Evolutionary conservation across 805 yeast genomes (phyloP).

Genomic region (Candida nemodendra): DNA sequence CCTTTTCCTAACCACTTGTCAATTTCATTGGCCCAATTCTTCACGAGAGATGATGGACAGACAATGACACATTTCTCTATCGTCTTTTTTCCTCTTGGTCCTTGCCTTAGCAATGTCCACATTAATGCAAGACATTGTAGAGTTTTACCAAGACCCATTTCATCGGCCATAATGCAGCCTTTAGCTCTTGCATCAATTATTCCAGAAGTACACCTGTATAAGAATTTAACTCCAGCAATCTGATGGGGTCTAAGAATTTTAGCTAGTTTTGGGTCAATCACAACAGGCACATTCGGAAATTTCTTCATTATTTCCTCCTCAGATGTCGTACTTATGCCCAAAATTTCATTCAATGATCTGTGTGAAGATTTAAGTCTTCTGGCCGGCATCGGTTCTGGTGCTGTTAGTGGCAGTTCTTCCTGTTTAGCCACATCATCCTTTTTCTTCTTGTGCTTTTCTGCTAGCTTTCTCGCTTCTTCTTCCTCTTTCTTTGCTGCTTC

Average conservation of each 20-base stretch:
- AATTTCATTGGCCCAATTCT: constrained; percentile 97
- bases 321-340: constrained; percentile 63
- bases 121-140: constrained; percentile 82
- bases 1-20: constrained; percentile 95
- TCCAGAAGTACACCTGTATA: constrained; percentile 90
- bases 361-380: constrained; percentile 46
- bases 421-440: no score
- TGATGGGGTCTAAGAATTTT: constrained; percentile 93
- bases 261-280: constrained; percentile 84
- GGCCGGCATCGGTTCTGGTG: constrained; percentile 17
- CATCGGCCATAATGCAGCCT: constrained; percentile 98
- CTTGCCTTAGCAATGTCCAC: constrained; percentile 90
- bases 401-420: constrained; percentile 22
- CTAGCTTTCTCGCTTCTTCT: constrained; percentile 26
- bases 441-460: no score
- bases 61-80: constrained; percentile 90
- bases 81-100: constrained; percentile 80
- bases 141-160: constrained; percentile 93
- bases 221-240: constrained; percentile 88
- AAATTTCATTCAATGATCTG: constrained; percentile 71
- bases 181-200: constrained; percentile 76
- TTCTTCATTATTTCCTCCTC: constrained; percentile 45
- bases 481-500: constrained; percentile 24
- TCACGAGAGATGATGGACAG: constrained; percentile 90
- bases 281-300: constrained; percentile 90